Conservation (phyloP, 495 filamentous ascomycete species). For the Aspergillus baeticus region DNA sequence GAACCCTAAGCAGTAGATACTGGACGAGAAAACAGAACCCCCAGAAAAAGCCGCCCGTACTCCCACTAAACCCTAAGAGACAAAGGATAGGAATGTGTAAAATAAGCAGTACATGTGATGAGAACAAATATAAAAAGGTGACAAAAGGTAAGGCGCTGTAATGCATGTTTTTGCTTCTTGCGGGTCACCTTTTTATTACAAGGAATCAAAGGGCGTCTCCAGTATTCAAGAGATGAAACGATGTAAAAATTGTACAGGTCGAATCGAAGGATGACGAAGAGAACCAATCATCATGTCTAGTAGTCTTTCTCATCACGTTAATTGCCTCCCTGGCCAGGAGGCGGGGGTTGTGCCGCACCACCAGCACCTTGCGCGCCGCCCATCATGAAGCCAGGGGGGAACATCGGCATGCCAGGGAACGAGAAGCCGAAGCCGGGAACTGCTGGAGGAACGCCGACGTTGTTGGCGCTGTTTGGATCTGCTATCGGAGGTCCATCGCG, state of each 20-base stretch:
- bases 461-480: constrained; percentile 46
- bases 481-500: constrained; percentile 29
- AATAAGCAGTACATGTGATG: not conserved
- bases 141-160: not conserved
- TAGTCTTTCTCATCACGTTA: constrained; percentile 12
- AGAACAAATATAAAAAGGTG: not conserved
- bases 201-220: too few relatives aligned
- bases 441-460: constrained; percentile 57
- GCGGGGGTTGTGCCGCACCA: constrained; percentile 41
- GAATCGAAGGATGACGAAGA: constrained; percentile 14
- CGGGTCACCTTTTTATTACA: too few relatives aligned
- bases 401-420: constrained; percentile 67
- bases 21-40: not conserved
- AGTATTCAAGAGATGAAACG: too few relatives aligned
- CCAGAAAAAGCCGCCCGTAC: not conserved
- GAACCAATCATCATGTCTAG: constrained; percentile 7
- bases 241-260: too few relatives aligned
- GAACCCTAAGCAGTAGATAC: not conserved
- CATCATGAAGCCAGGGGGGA: constrained; percentile 64
- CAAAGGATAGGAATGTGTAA: not conserved
- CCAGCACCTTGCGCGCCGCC: constrained; percentile 38
- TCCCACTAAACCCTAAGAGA: not conserved
- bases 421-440: constrained; percentile 69
- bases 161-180: not conserved
- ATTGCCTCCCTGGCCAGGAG: constrained; percentile 43